Conservation (phyloP, 2,329 filamentous ascomycete genomes). For the Ophiocordyceps camponoti-saundersi region DNA sequence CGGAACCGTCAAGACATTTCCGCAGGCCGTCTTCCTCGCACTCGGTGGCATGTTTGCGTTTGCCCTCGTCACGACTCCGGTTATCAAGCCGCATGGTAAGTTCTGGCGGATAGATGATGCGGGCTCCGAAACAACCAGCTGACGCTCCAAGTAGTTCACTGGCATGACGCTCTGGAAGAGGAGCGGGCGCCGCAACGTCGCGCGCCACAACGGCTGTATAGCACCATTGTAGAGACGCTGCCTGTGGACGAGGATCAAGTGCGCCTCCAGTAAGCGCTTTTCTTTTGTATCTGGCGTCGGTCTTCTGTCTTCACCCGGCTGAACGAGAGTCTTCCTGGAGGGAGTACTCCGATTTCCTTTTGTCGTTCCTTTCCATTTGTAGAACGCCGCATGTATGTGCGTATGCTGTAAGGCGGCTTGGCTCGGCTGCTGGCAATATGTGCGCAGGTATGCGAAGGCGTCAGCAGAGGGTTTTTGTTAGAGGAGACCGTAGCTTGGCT, state of each 20-base stretch:
- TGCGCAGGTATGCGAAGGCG: background rate
- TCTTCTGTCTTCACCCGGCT: background rate
- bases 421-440: too few relatives aligned
- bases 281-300: background rate
- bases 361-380: too few relatives aligned
- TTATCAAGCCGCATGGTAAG: constrained; percentile 61
- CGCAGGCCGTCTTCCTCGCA: constrained; percentile 71
- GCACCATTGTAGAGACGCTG: constrained; percentile 3
- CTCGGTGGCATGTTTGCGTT: constrained; percentile 49
- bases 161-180: constrained; percentile 9
- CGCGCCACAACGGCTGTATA: constrained; percentile 3
- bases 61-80: constrained; percentile 49
- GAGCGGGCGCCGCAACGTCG: constrained; percentile 12
- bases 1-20: constrained; percentile 57
- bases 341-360: too few relatives aligned
- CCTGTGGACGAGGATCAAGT: constrained; percentile 12
- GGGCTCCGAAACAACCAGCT: background rate
- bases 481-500: too few relatives aligned
- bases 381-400: background rate
- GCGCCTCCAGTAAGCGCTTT: constrained; percentile 7
- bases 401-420: background rate
- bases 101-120: constrained; percentile 6
- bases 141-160: constrained; percentile 11
- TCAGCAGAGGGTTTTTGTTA: background rate
- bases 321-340: background rate